A percentile compares a stretch with the other conserved stretches of the same genome.
These are phyloP conservation scores for Gynostemma pentaphyllum DNA, from an alignment of 306 rosid species.

Conservation along the genomic window DNA sequence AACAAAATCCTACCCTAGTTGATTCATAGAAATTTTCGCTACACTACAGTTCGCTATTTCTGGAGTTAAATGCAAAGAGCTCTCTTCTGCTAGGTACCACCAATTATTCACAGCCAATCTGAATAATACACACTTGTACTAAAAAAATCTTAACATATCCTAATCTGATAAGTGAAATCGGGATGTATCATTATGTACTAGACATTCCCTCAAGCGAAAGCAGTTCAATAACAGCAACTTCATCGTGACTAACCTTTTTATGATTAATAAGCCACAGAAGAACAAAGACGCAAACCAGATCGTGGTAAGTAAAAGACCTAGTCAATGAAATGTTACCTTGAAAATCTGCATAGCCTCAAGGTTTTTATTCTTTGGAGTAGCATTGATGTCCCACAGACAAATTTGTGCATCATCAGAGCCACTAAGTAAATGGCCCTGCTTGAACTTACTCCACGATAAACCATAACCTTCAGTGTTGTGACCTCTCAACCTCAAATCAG, in stretches of 20 bases:
- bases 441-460: constrained; percentile 89
- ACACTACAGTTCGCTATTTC: neutral
- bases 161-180: neutral
- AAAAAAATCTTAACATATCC: neutral
- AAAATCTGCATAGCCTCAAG: constrained; percentile 79
- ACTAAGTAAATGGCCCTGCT: constrained; percentile 82
- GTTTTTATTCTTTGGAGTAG: constrained; percentile 56
- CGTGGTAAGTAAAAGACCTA: neutral
- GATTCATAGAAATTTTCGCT: neutral
- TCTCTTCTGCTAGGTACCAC: neutral
- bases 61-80: neutral
- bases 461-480: constrained; percentile 97
- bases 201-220: neutral
- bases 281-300: neutral
- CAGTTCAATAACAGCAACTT: neutral
- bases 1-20: neutral
- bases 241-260: neutral
- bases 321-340: constrained; percentile 35
- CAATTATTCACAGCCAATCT: neutral
- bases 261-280: constrained; percentile 1
- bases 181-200: neutral
- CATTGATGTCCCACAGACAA: constrained; percentile 94
- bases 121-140: neutral
- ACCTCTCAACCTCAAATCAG: constrained; percentile 81
- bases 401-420: constrained; percentile 99